phyloP scores from a whole-genome alignment of 2,329 filamentous ascomycete species.

The Zymoseptoria ardabiliae region DNA sequence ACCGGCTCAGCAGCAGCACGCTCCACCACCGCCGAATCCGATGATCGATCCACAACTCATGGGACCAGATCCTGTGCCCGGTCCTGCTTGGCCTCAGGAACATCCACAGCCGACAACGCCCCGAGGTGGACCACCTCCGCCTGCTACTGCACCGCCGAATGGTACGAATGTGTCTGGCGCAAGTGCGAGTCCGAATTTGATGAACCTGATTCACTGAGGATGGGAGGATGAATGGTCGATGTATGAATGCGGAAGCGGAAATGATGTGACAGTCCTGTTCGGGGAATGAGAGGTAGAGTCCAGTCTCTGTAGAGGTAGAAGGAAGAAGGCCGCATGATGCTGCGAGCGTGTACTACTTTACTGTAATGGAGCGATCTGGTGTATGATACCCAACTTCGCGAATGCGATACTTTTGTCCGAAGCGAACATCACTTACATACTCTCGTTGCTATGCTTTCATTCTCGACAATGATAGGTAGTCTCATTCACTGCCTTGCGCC shows the following conservation, averaged over 20 bases:
- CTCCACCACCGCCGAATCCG: background rate
- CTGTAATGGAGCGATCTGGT: background rate
- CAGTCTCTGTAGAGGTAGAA: background rate
- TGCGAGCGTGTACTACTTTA: background rate
- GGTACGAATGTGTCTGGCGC: constrained; percentile 22
- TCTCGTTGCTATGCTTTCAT: background rate
- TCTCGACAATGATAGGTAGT: too few species aligned
- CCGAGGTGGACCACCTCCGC: constrained; percentile 16
- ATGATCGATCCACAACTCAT: constrained; percentile 5
- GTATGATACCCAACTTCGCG: background rate
- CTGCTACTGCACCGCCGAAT: constrained; percentile 12
- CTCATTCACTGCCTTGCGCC: too few species aligned
- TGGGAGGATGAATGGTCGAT: background rate
- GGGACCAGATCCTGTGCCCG: constrained; percentile 10
- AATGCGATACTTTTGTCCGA: background rate
- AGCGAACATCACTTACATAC: background rate
- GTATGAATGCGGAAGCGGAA: background rate
- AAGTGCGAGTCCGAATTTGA: constrained; percentile 42
- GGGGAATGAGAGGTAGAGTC: background rate
- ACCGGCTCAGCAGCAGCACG: constrained; percentile 8
- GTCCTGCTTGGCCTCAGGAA: constrained; percentile 10
- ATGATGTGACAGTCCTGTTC: background rate
- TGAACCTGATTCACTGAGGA: constrained; percentile 39
- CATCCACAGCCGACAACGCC: constrained; percentile 21
- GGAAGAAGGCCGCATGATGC: background rate